Evolutionary conservation across 164 flowering plant genomes (phyloP).

Genomic region (Santalum album): DNA sequence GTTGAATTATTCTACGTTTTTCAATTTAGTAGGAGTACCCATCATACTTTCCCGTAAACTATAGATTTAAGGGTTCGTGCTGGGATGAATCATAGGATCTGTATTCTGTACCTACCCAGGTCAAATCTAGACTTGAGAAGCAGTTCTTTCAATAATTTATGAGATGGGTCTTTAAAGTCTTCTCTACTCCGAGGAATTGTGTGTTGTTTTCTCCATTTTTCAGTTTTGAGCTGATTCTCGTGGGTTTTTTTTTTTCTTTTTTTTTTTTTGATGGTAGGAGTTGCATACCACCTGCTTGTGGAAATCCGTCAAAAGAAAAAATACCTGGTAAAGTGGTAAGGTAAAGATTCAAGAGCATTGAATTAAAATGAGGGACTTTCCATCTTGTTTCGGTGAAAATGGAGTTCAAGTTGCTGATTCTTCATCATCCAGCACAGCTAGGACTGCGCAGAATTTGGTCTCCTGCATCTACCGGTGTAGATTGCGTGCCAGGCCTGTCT

Average conservation of each 20-base stretch:
- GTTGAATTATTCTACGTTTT: slow-evolving; percentile 10
- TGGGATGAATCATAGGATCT: slow-evolving; percentile 4
- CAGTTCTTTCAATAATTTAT: slow-evolving; percentile 10
- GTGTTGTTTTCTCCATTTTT: background rate
- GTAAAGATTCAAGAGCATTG: background rate
- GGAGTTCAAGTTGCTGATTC: slow-evolving; percentile 80
- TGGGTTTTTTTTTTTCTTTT: slow-evolving; percentile 1
- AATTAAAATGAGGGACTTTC: slow-evolving; percentile 61
- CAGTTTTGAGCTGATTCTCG: background rate
- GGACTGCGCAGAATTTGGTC: slow-evolving; percentile 45
- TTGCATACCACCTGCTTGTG: slow-evolving; percentile 3
- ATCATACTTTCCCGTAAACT: background rate
- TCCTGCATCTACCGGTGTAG: slow-evolving; percentile 44
- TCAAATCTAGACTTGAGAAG: slow-evolving; percentile 12
- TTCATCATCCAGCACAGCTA: slow-evolving; percentile 41
- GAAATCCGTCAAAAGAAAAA: too few species aligned
- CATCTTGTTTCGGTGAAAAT: slow-evolving; percentile 78
- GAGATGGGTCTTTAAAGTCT: slow-evolving; percentile 14
- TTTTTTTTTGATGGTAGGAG: background rate
- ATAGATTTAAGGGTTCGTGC: slow-evolving; percentile 8
- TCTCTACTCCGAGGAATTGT: slow-evolving; percentile 3
- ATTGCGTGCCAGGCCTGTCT: slow-evolving; percentile 28
- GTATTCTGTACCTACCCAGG: slow-evolving; percentile 9
- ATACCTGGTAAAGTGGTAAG: slow-evolving; percentile 1
- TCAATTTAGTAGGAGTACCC: slow-evolving; percentile 8